These are phyloP conservation scores for Neopestalotiopsis sp. DNA, from an alignment of 2,329 filamentous ascomycete species.

Conservation along the genomic window DNA sequence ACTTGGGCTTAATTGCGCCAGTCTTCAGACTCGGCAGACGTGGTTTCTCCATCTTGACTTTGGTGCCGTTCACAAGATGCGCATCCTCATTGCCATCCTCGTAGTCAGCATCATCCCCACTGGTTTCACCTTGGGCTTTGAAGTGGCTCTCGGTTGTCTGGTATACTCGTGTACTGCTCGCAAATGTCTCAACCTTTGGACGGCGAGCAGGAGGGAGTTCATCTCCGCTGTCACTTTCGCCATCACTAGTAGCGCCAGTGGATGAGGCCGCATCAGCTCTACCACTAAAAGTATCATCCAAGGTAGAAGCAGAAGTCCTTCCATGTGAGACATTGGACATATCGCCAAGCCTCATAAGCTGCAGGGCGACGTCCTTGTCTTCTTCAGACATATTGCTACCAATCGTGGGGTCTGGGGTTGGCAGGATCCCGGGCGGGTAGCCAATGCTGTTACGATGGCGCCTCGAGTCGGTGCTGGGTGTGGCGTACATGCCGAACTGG, in stretches of 20 bases:
- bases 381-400: slow-evolving; percentile 97
- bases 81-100: slow-evolving; percentile 50
- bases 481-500: slow-evolving; percentile 65
- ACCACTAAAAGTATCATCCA: slow-evolving; percentile 93
- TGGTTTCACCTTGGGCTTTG: slow-evolving; percentile 51
- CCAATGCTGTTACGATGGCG: slow-evolving; percentile 70
- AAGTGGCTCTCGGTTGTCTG: slow-evolving; percentile 60
- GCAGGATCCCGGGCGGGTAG: slow-evolving; percentile 71
- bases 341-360: slow-evolving; percentile 94
- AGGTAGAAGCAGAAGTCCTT: slow-evolving; percentile 88
- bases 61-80: slow-evolving; percentile 47
- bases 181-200: slow-evolving; percentile 58
- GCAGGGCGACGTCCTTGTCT: slow-evolving; percentile 89
- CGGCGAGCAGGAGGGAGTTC: slow-evolving; percentile 65
- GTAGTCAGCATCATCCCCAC: slow-evolving; percentile 64
- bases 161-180: slow-evolving; percentile 52
- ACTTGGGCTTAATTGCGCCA: slow-evolving; percentile 42
- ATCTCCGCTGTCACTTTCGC: slow-evolving; percentile 70
- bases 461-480: slow-evolving; percentile 65
- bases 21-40: slow-evolving; percentile 44
- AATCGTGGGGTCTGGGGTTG: slow-evolving; percentile 96
- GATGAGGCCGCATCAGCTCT: slow-evolving; percentile 85
- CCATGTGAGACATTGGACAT: slow-evolving; percentile 93
- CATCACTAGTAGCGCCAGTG: slow-evolving; percentile 82
- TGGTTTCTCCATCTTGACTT: slow-evolving; percentile 48